phyloP scores from a whole-genome alignment of 2,329 filamentous ascomycete genomes.

The Fusarium siculi region DNA sequence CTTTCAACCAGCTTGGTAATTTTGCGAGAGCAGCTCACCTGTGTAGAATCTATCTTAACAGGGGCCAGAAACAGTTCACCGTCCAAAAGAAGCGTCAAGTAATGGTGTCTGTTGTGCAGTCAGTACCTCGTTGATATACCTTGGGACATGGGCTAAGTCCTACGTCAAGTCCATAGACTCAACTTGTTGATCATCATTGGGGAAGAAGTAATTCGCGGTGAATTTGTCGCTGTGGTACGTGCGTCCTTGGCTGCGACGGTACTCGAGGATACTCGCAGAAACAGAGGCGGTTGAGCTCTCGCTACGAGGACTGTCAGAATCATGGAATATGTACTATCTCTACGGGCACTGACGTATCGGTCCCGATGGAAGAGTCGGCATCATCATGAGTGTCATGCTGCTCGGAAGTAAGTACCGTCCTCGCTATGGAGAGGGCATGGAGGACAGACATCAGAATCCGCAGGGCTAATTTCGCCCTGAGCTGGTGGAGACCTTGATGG shows the following conservation, averaged over 20 bases:
- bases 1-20: fast-evolving
- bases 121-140: fast-evolving
- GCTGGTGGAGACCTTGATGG: fast-evolving
- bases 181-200: not conserved
- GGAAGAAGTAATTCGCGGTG: not conserved
- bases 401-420: fast-evolving
- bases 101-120: not conserved
- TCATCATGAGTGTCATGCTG: not conserved
- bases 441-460: not conserved
- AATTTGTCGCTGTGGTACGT: constrained; percentile 4
- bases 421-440: fast-evolving
- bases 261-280: not conserved
- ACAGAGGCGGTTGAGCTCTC: constrained; percentile 2
- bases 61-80: not conserved
- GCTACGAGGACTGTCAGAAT: not conserved
- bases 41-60: fast-evolving
- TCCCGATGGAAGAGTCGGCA: not conserved
- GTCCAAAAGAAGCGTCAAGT: constrained; percentile 1
- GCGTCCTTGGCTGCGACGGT: not conserved
- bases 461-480: not conserved
- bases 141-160: fast-evolving
- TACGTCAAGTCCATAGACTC: constrained; percentile 7
- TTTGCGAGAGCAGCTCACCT: not conserved
- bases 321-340: fast-evolving
- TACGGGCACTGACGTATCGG: not conserved